Percentiles rank a stretch among this genome's conserved stretches.
phyloP scores from a whole-genome alignment of 257 asterid genomes.

The Scutellaria minor region DNA sequence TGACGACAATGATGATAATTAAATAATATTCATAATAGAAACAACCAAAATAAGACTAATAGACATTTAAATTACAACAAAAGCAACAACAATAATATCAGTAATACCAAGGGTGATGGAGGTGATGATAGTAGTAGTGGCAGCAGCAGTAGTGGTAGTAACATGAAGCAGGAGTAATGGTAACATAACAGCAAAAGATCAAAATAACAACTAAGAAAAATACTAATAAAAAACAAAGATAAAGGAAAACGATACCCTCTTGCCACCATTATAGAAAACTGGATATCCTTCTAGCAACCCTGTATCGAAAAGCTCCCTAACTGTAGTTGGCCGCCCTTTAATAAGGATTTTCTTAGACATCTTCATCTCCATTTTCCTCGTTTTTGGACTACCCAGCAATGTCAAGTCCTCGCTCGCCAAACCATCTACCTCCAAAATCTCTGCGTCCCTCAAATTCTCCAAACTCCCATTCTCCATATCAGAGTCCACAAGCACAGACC shows the following conservation, averaged over 20 bases:
- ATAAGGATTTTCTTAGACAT: slow-evolving; percentile 65
- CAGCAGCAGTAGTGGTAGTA: background rate
- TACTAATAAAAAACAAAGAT: background rate
- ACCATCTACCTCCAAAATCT: slow-evolving; percentile 53
- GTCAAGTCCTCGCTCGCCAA: slow-evolving; percentile 39
- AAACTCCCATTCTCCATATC: slow-evolving; percentile 44
- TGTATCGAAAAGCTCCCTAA: slow-evolving; percentile 88
- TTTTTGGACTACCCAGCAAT: slow-evolving; percentile 40
- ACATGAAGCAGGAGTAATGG: slow-evolving; percentile 12
- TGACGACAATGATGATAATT: background rate
- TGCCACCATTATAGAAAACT: slow-evolving; percentile 96
- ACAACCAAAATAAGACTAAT: background rate
- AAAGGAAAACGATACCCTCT: slow-evolving; percentile 57
- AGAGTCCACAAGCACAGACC: slow-evolving; percentile 53
- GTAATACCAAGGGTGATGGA: background rate
- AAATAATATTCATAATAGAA: background rate
- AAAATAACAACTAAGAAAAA: slow-evolving; percentile 23
- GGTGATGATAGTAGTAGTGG: background rate
- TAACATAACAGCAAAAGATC: background rate
- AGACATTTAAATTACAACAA: background rate
- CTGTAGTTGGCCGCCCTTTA: slow-evolving; percentile 77
- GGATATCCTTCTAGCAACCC: slow-evolving; percentile 96
- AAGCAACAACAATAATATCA: slow-evolving; percentile 6
- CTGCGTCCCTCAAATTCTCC: slow-evolving; percentile 53
- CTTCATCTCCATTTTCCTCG: slow-evolving; percentile 70